Conservation (phyloP, 2,329 filamentous ascomycete genomes). For the Lachnellula subtilissima region DNA sequence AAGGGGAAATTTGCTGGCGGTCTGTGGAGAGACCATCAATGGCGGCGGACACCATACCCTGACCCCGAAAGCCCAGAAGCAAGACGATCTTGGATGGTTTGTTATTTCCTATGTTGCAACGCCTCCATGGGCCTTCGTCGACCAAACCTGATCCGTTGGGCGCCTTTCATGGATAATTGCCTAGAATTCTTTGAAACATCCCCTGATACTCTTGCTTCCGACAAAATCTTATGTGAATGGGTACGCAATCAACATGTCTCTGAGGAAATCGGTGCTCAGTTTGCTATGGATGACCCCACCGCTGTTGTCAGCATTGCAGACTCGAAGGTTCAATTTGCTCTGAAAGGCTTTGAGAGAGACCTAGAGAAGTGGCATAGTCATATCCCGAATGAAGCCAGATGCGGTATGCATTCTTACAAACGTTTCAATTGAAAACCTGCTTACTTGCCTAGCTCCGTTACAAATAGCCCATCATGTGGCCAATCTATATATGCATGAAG, state of each 20-base stretch:
- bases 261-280: slow-evolving; percentile 51
- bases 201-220: slow-evolving; percentile 36
- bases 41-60: slow-evolving; percentile 37
- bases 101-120: slow-evolving; percentile 35
- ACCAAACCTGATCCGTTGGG: slow-evolving; percentile 41
- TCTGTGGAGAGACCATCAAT: slow-evolving; percentile 37
- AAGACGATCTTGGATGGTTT: slow-evolving; percentile 32
- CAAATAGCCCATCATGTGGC: slow-evolving; percentile 48
- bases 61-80: slow-evolving; percentile 31
- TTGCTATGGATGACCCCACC: slow-evolving; percentile 44
- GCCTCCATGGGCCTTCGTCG: slow-evolving; percentile 40
- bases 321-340: slow-evolving; percentile 47
- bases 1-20: slow-evolving; percentile 35
- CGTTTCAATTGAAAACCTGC: not conserved
- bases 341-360: slow-evolving; percentile 51
- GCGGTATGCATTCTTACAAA: slow-evolving; percentile 23
- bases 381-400: slow-evolving; percentile 35
- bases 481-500: slow-evolving; percentile 55
- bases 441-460: slow-evolving; percentile 37
- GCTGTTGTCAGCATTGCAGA: slow-evolving; percentile 47
- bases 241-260: slow-evolving; percentile 43
- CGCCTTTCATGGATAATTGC: slow-evolving; percentile 41
- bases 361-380: slow-evolving; percentile 43
- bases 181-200: slow-evolving; percentile 39
- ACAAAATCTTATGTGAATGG: slow-evolving; percentile 39